Evolutionary conservation across 2,329 filamentous ascomycete genomes (phyloP).

Genomic region (Colletotrichum sidae): DNA sequence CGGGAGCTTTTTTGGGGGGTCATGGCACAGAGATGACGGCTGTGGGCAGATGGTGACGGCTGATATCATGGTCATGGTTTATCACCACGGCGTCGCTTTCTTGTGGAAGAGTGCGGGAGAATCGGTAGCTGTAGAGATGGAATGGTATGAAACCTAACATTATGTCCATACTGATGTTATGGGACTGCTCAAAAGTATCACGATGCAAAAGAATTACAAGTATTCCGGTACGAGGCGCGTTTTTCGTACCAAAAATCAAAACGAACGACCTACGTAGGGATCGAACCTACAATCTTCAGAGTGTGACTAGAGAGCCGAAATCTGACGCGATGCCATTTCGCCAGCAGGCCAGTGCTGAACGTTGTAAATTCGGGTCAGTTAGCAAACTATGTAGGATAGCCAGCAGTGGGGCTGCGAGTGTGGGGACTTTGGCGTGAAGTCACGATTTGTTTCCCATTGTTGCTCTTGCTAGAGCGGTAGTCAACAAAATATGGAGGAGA

Average conservation of each 20-base stretch:
- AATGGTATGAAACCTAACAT: too few relatives aligned
- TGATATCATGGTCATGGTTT: not conserved
- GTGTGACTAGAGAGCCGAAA: constrained; percentile 31
- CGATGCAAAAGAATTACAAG: not conserved
- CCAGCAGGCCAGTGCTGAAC: constrained; percentile 28
- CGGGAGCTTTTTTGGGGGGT: not conserved
- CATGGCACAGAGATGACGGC: not conserved
- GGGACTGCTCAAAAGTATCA: not conserved
- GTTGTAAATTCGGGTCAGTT: accelerated
- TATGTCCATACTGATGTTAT: too few relatives aligned
- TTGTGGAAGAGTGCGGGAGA: too few relatives aligned
- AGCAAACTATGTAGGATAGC: not conserved
- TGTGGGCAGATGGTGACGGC: constrained; percentile 2
- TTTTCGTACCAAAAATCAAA: not conserved
- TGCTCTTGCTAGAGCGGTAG: too few relatives aligned
- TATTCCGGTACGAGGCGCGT: not conserved
- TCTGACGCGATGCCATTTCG: constrained; percentile 38
- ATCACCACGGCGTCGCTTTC: not conserved
- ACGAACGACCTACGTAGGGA: constrained; percentile 29
- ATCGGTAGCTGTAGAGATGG: too few relatives aligned
- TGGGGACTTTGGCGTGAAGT: not conserved
- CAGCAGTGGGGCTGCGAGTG: not conserved
- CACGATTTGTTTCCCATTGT: too few relatives aligned
- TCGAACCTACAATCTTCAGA: constrained; percentile 38
- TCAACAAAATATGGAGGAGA: too few relatives aligned